Conservation (phyloP, 108 stramenopile genomes). For the Cyclotella cryptica region DNA sequence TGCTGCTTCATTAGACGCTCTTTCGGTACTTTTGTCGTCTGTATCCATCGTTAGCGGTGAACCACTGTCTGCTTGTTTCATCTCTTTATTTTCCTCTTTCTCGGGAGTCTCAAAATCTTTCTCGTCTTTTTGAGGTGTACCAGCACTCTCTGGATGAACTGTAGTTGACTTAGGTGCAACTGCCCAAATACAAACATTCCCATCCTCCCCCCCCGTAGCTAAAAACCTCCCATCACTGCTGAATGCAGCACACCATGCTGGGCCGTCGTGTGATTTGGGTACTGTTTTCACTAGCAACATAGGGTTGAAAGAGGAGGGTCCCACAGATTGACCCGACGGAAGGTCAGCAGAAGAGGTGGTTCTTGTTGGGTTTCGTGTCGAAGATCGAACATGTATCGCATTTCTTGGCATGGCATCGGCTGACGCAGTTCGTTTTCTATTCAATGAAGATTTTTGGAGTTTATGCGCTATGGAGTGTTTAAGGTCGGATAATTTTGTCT, state of each 20-base stretch:
- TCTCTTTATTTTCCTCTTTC: neutral
- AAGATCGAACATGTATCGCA: slow-evolving; percentile 42
- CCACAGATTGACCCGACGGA: neutral
- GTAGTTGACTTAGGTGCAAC: slow-evolving; percentile 46
- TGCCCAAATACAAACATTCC: slow-evolving; percentile 52
- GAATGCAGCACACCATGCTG: slow-evolving; percentile 61
- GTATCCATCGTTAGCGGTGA: neutral
- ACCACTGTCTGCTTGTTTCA: neutral
- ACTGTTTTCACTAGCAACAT: slow-evolving; percentile 49
- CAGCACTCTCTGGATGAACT: slow-evolving; percentile 34
- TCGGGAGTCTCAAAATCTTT: neutral
- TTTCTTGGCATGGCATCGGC: slow-evolving; percentile 40
- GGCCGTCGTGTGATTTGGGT: slow-evolving; percentile 50
- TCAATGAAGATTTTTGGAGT: slow-evolving; percentile 8
- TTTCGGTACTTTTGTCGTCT: neutral
- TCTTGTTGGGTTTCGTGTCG: slow-evolving; percentile 17
- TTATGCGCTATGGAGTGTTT: slow-evolving; percentile 24
- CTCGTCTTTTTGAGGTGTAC: neutral
- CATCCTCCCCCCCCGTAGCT: slow-evolving; percentile 60
- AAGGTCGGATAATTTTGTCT: slow-evolving; percentile 12
- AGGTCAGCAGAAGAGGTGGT: slow-evolving; percentile 14
- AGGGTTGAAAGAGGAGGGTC: slow-evolving; percentile 41
- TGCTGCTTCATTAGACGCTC: slow-evolving; percentile 3
- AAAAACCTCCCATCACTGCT: slow-evolving; percentile 47
- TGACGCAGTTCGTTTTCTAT: slow-evolving; percentile 32